These are phyloP conservation scores for Serendipita sp. DNA, from an alignment of 768 basidiomycete species.

Conservation along the genomic window DNA sequence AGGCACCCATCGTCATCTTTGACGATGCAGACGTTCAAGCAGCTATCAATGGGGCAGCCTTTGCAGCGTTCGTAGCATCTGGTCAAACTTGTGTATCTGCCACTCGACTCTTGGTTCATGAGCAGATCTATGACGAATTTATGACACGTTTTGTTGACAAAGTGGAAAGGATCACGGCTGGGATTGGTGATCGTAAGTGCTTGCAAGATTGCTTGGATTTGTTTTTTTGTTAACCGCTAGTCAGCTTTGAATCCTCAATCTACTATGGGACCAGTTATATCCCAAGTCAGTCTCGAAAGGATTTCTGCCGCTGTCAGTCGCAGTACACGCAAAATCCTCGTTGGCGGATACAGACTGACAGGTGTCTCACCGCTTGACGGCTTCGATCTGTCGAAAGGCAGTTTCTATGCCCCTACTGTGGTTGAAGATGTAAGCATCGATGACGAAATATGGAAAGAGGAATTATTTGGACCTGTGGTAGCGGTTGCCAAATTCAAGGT, in stretches of 20 bases:
- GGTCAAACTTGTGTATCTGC: constrained; percentile 89
- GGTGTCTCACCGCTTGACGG: constrained; percentile 49
- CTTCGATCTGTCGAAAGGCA: constrained; percentile 52
- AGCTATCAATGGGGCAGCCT: constrained; percentile 72
- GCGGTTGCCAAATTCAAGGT: constrained; percentile 41
- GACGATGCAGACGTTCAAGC: constrained; percentile 54
- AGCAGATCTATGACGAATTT: constrained; percentile 51
- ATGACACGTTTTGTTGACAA: constrained; percentile 46
- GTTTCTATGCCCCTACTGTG: constrained; percentile 70
- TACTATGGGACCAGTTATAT: constrained; percentile 73
- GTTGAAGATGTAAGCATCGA: constrained; percentile 38
- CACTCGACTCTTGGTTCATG: constrained; percentile 64
- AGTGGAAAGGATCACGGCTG: constrained; percentile 37
- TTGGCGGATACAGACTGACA: constrained; percentile 51
- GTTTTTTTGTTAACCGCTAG: not conserved
- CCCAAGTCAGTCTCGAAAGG: constrained; percentile 41
- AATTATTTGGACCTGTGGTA: constrained; percentile 77
- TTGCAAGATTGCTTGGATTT: not conserved
- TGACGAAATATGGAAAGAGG: constrained; percentile 64
- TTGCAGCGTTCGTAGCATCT: constrained; percentile 71
- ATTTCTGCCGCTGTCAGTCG: constrained; percentile 34
- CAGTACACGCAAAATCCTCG: constrained; percentile 35
- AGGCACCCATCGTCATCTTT: constrained; percentile 73
- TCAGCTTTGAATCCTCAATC: constrained; percentile 52
- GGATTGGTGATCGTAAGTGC: constrained; percentile 64